These are phyloP conservation scores for Fistulinella staudtii DNA, from an alignment of 1,284 basidiomycete genomes.

Conservation along the genomic window DNA sequence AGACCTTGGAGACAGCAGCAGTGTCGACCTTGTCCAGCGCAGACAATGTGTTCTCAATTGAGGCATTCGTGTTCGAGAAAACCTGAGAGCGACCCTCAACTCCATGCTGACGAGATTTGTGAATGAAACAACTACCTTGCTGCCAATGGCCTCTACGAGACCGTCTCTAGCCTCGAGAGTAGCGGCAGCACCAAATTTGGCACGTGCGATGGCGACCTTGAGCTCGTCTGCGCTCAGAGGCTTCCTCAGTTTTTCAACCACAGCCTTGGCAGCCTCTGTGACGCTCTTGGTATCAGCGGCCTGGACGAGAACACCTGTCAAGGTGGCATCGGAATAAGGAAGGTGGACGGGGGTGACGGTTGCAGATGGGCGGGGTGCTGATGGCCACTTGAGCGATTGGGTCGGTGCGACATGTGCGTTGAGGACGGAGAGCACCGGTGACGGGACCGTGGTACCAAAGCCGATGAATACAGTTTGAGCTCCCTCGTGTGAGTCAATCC, in stretches of 20 bases:
- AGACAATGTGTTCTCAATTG: slow-evolving; percentile 52
- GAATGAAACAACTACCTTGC: slow-evolving; percentile 46
- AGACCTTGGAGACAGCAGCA: slow-evolving; percentile 60
- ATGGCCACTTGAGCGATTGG: slow-evolving; percentile 81
- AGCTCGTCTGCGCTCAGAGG: slow-evolving; percentile 67
- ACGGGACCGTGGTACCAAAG: slow-evolving; percentile 64
- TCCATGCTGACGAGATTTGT: background rate
- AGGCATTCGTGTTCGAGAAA: slow-evolving; percentile 51
- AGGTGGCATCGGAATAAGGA: slow-evolving; percentile 85
- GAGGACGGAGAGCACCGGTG: slow-evolving; percentile 74
- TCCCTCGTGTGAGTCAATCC: slow-evolving; percentile 58
- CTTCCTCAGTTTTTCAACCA: slow-evolving; percentile 66
- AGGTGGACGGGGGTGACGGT: slow-evolving; percentile 72
- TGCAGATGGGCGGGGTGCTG: slow-evolving; percentile 48
- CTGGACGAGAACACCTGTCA: slow-evolving; percentile 79
- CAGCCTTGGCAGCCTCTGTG: slow-evolving; percentile 61
- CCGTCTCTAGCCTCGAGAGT: slow-evolving; percentile 70
- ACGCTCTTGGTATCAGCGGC: slow-evolving; percentile 56
- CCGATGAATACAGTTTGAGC: slow-evolving; percentile 81
- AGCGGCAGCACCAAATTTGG: slow-evolving; percentile 78
- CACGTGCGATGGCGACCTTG: slow-evolving; percentile 79
- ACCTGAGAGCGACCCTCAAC: slow-evolving; percentile 40
- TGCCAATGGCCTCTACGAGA: slow-evolving; percentile 56
- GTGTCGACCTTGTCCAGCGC: slow-evolving; percentile 61
- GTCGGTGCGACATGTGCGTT: slow-evolving; percentile 71